Conservation (phyloP, 2,329 filamentous ascomycete species). For the Sclerotinia sclerotiorum region DNA sequence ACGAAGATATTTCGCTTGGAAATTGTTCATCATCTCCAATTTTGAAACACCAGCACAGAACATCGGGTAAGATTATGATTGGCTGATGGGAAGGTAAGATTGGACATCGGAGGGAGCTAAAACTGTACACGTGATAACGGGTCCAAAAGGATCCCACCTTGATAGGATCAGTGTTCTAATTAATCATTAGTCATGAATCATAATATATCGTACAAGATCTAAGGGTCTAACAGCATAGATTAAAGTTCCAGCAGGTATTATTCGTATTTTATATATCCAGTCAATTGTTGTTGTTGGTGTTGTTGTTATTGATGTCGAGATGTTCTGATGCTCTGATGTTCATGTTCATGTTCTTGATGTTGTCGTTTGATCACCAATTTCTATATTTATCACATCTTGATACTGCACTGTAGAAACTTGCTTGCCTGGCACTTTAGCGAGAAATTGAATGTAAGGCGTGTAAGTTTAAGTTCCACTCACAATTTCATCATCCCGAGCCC, state of each 20-base stretch:
- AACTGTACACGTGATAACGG: neutral
- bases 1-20: constrained; percentile 2
- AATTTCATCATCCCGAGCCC: constrained; percentile 25
- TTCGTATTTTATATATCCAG: no score
- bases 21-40: constrained; percentile 5
- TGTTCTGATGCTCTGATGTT: no score
- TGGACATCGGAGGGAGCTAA: neutral
- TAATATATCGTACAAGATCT: neutral
- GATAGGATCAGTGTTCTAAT: neutral
- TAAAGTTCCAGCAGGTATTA: neutral
- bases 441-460: constrained; percentile 16
- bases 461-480: constrained; percentile 19
- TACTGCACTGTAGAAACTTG: neutral
- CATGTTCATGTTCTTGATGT: neutral
- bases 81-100: neutral
- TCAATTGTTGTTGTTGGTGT: fast-evolving
- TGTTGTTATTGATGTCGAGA: neutral
- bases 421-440: constrained; percentile 17
- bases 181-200: neutral
- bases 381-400: constrained; percentile 1
- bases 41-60: constrained; percentile 16
- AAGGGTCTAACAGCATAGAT: neutral
- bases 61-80: constrained; percentile 16
- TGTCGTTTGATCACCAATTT: neutral
- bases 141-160: neutral